Percentiles rank a stretch among this genome's conserved stretches.
These are phyloP conservation scores for Fomitopsis serialis DNA, from an alignment of 768 basidiomycete species.

Conservation along the genomic window DNA sequence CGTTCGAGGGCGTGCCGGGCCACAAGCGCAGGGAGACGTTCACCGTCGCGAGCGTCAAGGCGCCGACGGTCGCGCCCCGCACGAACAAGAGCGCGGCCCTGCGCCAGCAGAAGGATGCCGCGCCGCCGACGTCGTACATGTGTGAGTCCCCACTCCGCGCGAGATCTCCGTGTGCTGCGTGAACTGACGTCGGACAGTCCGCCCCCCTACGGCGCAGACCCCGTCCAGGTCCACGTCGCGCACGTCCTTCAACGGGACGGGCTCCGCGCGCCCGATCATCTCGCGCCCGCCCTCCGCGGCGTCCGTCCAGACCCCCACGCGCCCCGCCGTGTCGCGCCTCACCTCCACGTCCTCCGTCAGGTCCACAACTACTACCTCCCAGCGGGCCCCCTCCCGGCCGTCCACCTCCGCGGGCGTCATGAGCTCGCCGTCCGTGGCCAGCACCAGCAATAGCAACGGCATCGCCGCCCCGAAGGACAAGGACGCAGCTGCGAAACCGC, in stretches of 20 bases:
- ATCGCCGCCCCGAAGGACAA: neutral
- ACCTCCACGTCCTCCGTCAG: neutral
- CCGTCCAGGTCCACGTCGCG: constrained; percentile 40
- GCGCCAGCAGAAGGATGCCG: constrained; percentile 35
- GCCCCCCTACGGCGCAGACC: constrained; percentile 31
- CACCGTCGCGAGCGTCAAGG: constrained; percentile 49
- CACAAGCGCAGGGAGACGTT: constrained; percentile 79
- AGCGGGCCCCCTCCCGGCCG: neutral
- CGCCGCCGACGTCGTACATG: constrained; percentile 62
- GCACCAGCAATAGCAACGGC: neutral
- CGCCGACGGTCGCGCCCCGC: constrained; percentile 39
- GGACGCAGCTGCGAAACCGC: constrained; percentile 23
- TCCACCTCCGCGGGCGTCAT: neutral
- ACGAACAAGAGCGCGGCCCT: constrained; percentile 40
- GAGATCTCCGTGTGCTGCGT: constrained; percentile 1
- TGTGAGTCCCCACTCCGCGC: constrained; percentile 39
- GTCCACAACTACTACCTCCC: neutral
- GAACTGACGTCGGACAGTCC: constrained; percentile 33
- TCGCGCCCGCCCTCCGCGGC: constrained; percentile 20
- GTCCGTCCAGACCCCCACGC: neutral
- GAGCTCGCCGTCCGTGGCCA: neutral
- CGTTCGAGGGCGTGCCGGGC: constrained; percentile 79
- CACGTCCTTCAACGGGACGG: constrained; percentile 21
- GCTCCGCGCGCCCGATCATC: constrained; percentile 11
- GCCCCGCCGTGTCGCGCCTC: neutral